Base-by-base conservation (phyloP, 2,329 filamentous ascomycete genomes). In the Arthrobotrys sinensis region DNA sequence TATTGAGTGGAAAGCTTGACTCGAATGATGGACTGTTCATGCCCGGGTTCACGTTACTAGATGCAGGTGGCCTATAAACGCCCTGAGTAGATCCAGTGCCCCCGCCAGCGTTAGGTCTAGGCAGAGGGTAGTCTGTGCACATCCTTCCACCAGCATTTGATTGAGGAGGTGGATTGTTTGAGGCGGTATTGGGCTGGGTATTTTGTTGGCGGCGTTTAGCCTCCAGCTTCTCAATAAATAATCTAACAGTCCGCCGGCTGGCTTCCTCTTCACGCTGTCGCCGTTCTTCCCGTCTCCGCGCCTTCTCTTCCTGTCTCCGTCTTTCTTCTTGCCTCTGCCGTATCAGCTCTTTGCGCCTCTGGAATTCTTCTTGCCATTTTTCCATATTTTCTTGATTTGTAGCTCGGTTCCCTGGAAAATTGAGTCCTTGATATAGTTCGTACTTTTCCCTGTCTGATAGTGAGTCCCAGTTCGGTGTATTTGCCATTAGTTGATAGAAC, bases 401-500 rank as follows among this genome's bases (percentile, higher is more conserved):
- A 45, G 12, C 40, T 53, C 28, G 50, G 14, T 53, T 53, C 0
- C 24, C 3, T 14, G 11, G 14, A 7, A 36, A 0, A 12, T 53
- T 21, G 28, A 53, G 50, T 6, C 36, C 32, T 21, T 19, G 14
- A 7, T 57, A 57, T 6, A 38, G 5, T 57, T 3, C n/a, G 8
- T 38, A 57, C 21, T 32, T 38, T 21, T 57, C 32, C 11, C 1
- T 1, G 21, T 32, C 32, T 21, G 52, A 6, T 21, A 57, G 52
- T 14, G 36, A n/a, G n/a, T 57, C 7, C 52, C 52, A 57, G n/a
- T 57, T 57, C 1, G 52, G 32, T 11, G 52, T 57, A 38, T 57
- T 38, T 19, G 32, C 28, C 12, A 38, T n/a, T 12, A 57, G 16
- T 11, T 57, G 8, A 0, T 4, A 5, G n/a, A 38, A 0, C n/a